A percentile compares a stretch with the other conserved stretches of the same genome.
Evolutionary conservation across 345 rosid species (phyloP).

Genomic region (Lenwebbia sp.): DNA sequence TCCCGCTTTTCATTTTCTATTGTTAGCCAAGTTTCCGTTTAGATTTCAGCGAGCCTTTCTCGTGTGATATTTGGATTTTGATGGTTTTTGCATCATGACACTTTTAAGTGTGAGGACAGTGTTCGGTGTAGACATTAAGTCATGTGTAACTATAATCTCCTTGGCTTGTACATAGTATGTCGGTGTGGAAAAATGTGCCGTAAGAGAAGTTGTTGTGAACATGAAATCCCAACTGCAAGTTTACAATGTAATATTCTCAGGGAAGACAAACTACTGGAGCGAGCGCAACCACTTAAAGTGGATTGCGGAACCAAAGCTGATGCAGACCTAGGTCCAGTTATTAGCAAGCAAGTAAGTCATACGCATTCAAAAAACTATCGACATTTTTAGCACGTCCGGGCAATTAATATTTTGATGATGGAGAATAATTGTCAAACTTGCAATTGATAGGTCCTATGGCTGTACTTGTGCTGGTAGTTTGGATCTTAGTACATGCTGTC

Average conservation of each 20-base stretch:
- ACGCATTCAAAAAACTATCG: background rate
- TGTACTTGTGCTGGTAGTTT: background rate
- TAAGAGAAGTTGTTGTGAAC: background rate
- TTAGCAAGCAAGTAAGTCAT: conserved; percentile 64
- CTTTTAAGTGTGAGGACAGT: background rate
- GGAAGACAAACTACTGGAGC: conserved; percentile 65
- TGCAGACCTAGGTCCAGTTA: conserved; percentile 94
- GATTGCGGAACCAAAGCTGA: conserved; percentile 75
- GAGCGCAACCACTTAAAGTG: conserved; percentile 81
- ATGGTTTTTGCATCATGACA: background rate
- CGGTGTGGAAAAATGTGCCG: background rate
- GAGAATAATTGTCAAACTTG: background rate
- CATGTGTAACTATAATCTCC: background rate
- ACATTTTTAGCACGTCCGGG: background rate
- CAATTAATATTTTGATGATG: background rate
- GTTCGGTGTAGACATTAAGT: background rate
- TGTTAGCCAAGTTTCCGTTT: background rate
- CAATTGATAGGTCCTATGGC: background rate
- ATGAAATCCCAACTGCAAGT: background rate
- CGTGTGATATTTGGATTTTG: background rate
- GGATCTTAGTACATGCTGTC: background rate
- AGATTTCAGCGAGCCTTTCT: background rate
- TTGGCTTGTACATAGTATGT: background rate
- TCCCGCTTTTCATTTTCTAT: background rate
- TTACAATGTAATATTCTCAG: conserved; percentile 17